These are phyloP conservation scores for Taphrina pruni DNA, from an alignment of 1,139 yeast species.

Conservation along the genomic window DNA sequence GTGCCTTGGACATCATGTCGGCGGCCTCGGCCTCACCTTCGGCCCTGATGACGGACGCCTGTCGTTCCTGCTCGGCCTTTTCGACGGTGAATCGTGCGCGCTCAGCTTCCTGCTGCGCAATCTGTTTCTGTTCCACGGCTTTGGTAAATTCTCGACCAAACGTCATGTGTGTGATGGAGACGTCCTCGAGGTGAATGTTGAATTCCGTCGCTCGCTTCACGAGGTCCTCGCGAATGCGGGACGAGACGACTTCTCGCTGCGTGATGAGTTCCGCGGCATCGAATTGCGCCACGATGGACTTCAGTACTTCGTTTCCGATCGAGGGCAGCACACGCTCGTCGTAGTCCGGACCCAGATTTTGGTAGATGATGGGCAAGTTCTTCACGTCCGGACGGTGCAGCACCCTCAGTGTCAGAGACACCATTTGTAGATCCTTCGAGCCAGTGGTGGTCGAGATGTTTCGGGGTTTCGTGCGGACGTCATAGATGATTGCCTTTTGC, in stretches of 20 bases:
- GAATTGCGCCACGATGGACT: constrained; percentile 94
- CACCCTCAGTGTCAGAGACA: constrained; percentile 87
- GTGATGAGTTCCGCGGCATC: constrained; percentile 98
- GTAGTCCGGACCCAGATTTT: constrained; percentile 86
- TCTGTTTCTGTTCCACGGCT: constrained; percentile 98
- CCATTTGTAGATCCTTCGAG: constrained; percentile 95
- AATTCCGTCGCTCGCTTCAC: constrained; percentile 85
- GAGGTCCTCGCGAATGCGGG: constrained; percentile 85
- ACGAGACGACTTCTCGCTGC: constrained; percentile 93
- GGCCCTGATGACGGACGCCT: constrained; percentile 92
- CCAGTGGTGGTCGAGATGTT: constrained; percentile 95
- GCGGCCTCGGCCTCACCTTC: constrained; percentile 99
- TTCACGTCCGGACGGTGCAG: constrained; percentile 91
- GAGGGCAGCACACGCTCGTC: constrained; percentile 98
- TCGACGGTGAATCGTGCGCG: constrained; percentile 93
- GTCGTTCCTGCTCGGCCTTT: constrained; percentile 96
- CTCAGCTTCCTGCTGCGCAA: constrained; percentile 99
- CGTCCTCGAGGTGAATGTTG: constrained; percentile 91
- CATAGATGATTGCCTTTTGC: constrained; percentile 86
- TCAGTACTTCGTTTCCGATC: constrained; percentile 93
- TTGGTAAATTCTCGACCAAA: constrained; percentile 96
- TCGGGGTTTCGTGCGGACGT: constrained; percentile 90
- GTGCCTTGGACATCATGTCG: constrained; percentile 89
- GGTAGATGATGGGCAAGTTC: constrained; percentile 83
- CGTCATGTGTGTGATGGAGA: constrained; percentile 96